Evolutionary conservation across 208 protist species (phyloP).

Genomic region (Leishmania tropica): DNA sequence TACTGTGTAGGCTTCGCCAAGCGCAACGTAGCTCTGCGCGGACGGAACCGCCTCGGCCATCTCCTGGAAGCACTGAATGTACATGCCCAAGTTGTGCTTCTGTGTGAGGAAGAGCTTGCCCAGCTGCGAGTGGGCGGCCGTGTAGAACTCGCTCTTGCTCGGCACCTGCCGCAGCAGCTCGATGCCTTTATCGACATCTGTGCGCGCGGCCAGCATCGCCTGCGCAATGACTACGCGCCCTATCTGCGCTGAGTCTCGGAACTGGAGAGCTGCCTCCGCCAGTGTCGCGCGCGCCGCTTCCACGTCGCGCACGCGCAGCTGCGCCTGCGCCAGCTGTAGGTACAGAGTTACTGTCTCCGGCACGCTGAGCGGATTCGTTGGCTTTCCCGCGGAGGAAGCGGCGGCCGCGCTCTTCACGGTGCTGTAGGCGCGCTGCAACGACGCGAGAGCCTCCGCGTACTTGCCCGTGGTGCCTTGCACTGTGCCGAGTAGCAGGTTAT

Average conservation of each 20-base stretch:
- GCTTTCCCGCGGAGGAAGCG: constrained; percentile 41
- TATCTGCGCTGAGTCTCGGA: constrained; percentile 69
- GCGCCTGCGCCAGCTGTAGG: constrained; percentile 82
- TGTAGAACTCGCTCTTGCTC: constrained; percentile 70
- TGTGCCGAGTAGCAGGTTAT: constrained; percentile 91
- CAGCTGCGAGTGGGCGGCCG: constrained; percentile 84
- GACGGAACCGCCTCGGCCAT: constrained; percentile 82
- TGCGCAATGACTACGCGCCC: constrained; percentile 83
- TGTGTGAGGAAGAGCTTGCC: constrained; percentile 89
- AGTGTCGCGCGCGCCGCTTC: constrained; percentile 77
- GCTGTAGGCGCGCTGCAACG: constrained; percentile 55
- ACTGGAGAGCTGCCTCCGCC: constrained; percentile 56
- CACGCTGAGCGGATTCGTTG: constrained; percentile 70
- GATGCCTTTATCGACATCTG: constrained; percentile 84
- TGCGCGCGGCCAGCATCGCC: constrained; percentile 85
- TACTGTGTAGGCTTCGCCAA: constrained; percentile 88
- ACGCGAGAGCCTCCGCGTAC: constrained; percentile 66
- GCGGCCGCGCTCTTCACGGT: constrained; percentile 16
- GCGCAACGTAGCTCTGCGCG: constrained; percentile 74
- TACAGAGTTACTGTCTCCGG: constrained; percentile 89
- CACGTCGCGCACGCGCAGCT: constrained; percentile 75
- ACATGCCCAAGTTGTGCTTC: constrained; percentile 76
- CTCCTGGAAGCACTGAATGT: constrained; percentile 91
- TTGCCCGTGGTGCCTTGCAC: constrained; percentile 76
- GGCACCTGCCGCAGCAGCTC: constrained; percentile 81